Base-by-base conservation (phyloP, 352 stramenopile genomes). In the Globisporangium uncinulatum region DNA sequence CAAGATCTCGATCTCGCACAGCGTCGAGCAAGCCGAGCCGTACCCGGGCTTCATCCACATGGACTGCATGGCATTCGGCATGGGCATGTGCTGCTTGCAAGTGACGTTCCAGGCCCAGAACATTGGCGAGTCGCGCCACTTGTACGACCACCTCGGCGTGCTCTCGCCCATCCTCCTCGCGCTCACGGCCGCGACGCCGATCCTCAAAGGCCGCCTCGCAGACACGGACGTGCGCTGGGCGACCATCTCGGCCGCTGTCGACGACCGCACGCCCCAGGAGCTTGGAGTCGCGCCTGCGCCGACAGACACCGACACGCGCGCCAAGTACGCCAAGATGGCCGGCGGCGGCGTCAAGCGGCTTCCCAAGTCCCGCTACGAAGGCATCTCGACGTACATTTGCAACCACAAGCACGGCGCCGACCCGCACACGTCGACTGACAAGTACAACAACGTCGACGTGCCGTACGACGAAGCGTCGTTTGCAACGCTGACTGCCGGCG, bases 61-160 rank as follows among this genome's bases (percentile, higher is more conserved):
- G 97, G 98, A 99, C 77, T 95, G 92, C 50, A 99, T 99, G 97
- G 97, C 95, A 14, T 99, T 99, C 76, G 98, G 98, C n/a, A 99
- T 99, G 98, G 98, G 98, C 44, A 99, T 98, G 79, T 99, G 97
- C 79, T 99, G 98, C 66, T 78, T 99, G 36, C 98, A 99, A 72
- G 96, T 99, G 59, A 99, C 96, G 48, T 99, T 99, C 65, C 83
- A 94, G 75, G 97, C 95, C 45, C 97, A 98, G 68, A 98, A 99
- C 81, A 85, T 99, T 42, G 92, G 96, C 59, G 97, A 99, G 65
- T 99, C 93, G 63, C 87, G 97, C 39, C 97, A 98, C 68, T 82
- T 99, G 71, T 99, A 99, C 81, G 98, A 99, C 76, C 97, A 99
- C 69, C 71, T 99, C 42, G 97, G 94, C 31, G 96, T 99, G 31